Percentiles rank a stretch among this genome's conserved stretches.
Evolutionary conservation across 495 filamentous ascomycete genomes (phyloP).

Genomic region (Platismatia glauca): DNA sequence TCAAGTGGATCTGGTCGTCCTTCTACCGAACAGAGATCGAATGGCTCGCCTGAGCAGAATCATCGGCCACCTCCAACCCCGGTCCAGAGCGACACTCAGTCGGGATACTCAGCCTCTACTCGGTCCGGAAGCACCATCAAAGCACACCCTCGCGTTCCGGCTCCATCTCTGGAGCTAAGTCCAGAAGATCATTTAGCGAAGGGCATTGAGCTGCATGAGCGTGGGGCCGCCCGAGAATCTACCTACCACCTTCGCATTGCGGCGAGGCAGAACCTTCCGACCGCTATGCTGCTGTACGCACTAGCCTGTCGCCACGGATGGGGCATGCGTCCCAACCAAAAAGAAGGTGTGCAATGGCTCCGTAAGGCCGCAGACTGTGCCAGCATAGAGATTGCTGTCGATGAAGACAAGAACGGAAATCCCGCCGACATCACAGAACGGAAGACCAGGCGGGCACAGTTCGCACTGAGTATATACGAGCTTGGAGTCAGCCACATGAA

Average conservation of each 20-base stretch:
- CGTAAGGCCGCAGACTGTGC: slow-evolving; percentile 82
- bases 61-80: slow-evolving; percentile 28
- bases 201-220: slow-evolving; percentile 81
- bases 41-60: slow-evolving; percentile 35
- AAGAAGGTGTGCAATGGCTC: slow-evolving; percentile 84
- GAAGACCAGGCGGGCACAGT: slow-evolving; percentile 79
- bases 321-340: slow-evolving; percentile 88
- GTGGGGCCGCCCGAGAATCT: slow-evolving; percentile 76
- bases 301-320: slow-evolving; percentile 95
- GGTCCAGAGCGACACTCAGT: slow-evolving; percentile 33
- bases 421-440: slow-evolving; percentile 54
- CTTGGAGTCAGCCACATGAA: slow-evolving; percentile 96
- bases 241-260: slow-evolving; percentile 93
- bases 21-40: slow-evolving; percentile 25
- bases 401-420: slow-evolving; percentile 55
- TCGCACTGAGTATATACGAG: slow-evolving; percentile 91
- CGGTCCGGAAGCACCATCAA: slow-evolving; percentile 60
- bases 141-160: slow-evolving; percentile 32
- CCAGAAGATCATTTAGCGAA: slow-evolving; percentile 81
- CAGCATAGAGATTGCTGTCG: slow-evolving; percentile 69
- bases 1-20: slow-evolving; percentile 6
- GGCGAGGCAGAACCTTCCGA: slow-evolving; percentile 74
- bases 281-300: slow-evolving; percentile 91
- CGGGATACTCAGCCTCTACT: slow-evolving; percentile 49
- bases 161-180: slow-evolving; percentile 46